These are phyloP conservation scores for Plasmodium relictum DNA, from an alignment of 169 alveolate species.

Conservation along the genomic window DNA sequence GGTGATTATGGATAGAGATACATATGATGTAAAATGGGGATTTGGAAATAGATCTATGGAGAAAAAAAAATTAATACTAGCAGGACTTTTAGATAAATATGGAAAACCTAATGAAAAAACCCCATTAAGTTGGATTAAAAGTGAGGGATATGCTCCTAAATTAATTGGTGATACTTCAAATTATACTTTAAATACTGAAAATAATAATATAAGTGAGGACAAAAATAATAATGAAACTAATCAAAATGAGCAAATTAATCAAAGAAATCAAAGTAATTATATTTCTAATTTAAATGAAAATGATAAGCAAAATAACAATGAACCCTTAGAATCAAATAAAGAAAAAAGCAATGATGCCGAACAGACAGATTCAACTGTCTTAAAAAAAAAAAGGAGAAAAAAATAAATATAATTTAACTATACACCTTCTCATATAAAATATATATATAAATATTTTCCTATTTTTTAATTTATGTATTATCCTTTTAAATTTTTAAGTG, in stretches of 20 bases:
- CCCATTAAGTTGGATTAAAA: conserved; percentile 95
- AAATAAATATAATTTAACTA: background rate
- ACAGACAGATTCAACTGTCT: conserved; percentile 29
- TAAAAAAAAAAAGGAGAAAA: conserved; percentile 51
- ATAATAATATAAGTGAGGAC: conserved; percentile 17
- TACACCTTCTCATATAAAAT: no score
- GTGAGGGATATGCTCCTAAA: conserved; percentile 90
- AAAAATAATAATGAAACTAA: background rate
- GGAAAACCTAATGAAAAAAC: conserved; percentile 96
- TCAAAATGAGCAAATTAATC: background rate
- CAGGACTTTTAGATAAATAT: conserved; percentile 95
- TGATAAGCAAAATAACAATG: background rate
- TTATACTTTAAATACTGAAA: conserved; percentile 77
- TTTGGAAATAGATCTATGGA: conserved; percentile 99
- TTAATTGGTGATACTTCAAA: conserved; percentile 85
- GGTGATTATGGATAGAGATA: conserved; percentile 99
- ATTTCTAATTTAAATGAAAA: conserved; percentile 7
- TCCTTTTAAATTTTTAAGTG: background rate
- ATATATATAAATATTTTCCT: no score
- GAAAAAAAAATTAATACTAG: conserved; percentile 97
- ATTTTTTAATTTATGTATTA: no score
- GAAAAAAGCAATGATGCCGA: conserved; percentile 29
- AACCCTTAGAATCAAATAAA: background rate
- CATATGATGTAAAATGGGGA: conserved; percentile 99
- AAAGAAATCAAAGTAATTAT: conserved; percentile 2